Conservation (phyloP, 306 rosid species). For the Medicago truncatula region DNA sequence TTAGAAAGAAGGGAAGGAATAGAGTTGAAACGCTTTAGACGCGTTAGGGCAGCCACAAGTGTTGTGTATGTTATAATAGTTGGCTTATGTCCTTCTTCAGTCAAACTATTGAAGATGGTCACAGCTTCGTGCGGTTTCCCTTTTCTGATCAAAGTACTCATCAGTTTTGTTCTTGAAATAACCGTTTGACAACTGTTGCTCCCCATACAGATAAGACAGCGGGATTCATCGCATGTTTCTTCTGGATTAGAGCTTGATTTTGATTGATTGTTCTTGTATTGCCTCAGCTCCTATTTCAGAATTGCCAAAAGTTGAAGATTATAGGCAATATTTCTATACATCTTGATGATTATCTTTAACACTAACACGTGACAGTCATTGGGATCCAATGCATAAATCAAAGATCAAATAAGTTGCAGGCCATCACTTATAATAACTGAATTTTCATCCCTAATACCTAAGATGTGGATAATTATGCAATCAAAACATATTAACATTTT, state of each 20-base stretch:
- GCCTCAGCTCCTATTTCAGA: conserved; percentile 2
- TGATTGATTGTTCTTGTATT: conserved; percentile 49
- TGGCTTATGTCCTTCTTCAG: conserved; percentile 87
- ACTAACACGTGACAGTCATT: not conserved
- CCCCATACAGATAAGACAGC: conserved; percentile 68
- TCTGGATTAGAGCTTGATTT: conserved; percentile 53
- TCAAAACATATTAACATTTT: not conserved
- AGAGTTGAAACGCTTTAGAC: conserved; percentile 78
- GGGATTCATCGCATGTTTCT: conserved; percentile 53
- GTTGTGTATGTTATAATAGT: conserved; percentile 86
- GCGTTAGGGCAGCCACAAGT: conserved; percentile 88
- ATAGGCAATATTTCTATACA: not conserved
- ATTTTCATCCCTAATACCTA: not conserved
- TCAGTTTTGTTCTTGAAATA: conserved; percentile 83
- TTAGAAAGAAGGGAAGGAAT: conserved; percentile 69
- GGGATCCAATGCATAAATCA: not conserved
- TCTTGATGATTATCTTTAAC: not conserved
- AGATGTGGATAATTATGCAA: not conserved
- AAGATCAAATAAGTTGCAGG: not conserved
- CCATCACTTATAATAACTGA: not conserved
- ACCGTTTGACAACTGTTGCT: conserved; percentile 74
- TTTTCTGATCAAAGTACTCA: conserved; percentile 67
- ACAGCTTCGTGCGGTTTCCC: conserved; percentile 86
- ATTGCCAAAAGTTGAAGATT: not conserved
- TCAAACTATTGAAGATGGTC: conserved; percentile 61